Percentiles rank a stretch among this genome's conserved stretches.
Conservation (phyloP, 2,329 filamentous ascomycete genomes). For the Nigrospora oryzae region DNA sequence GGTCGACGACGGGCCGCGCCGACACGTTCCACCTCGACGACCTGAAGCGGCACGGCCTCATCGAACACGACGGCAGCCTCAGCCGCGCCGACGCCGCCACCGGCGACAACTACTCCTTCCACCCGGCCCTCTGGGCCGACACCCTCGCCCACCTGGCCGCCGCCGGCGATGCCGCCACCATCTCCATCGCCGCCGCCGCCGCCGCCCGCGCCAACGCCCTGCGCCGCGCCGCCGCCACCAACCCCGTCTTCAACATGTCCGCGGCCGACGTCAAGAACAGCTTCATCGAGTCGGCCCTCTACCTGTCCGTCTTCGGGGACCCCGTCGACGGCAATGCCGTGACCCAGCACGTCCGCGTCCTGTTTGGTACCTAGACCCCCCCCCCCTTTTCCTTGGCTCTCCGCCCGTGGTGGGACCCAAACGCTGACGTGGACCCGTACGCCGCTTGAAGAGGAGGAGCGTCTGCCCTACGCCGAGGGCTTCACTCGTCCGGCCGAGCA, state of each 20-base stretch:
- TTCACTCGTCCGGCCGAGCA: too few species aligned
- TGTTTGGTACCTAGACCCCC: neutral
- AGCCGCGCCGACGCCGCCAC: conserved; percentile 1
- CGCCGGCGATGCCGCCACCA: neutral
- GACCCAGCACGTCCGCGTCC: neutral
- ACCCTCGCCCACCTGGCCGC: neutral
- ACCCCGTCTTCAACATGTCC: neutral
- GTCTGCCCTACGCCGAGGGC: too few species aligned
- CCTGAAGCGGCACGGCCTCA: conserved; percentile 1
- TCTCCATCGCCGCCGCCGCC: neutral
- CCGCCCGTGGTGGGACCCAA: too few species aligned
- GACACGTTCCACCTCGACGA: conserved; percentile 28
- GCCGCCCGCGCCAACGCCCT: neutral
- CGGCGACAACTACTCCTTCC: conserved; percentile 1
- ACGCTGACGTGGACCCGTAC: too few species aligned
- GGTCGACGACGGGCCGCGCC: conserved; percentile 34
- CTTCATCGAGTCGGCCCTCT: conserved; percentile 12
- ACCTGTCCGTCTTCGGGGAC: conserved; percentile 12
- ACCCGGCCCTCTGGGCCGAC: neutral
- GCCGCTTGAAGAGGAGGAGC: too few species aligned
- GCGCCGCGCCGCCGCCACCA: neutral
- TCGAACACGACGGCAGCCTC: conserved; percentile 5
- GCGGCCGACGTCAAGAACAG: conserved; percentile 3
- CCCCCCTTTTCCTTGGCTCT: too few species aligned
- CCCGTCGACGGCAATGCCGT: conserved; percentile 9